A percentile compares a stretch with the other conserved stretches of the same genome.
Conservation (phyloP, 331 rosid species). For the Quercus phellos region DNA sequence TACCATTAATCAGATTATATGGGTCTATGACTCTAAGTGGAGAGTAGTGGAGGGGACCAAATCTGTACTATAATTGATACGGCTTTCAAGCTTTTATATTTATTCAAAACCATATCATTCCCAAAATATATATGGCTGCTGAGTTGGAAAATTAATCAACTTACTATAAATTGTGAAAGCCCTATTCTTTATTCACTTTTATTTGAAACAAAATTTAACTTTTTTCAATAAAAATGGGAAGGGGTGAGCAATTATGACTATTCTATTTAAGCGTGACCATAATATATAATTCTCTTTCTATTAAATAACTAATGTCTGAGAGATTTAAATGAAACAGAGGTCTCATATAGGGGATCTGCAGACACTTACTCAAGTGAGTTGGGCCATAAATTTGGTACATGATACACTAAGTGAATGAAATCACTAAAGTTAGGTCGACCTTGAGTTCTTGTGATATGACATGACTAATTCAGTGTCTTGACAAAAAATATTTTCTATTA, state of each 20-base stretch:
- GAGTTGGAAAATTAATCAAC: neutral
- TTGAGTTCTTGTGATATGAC: neutral
- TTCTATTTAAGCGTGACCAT: too few species aligned
- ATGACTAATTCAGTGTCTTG: neutral
- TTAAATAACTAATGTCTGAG: too few species aligned
- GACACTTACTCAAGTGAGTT: too few species aligned
- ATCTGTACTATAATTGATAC: slow-evolving; percentile 5
- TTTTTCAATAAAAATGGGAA: too few species aligned
- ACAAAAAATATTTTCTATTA: neutral
- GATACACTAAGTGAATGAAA: neutral
- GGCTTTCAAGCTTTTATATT: slow-evolving; percentile 7
- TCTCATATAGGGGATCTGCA: too few species aligned
- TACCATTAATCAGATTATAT: slow-evolving; percentile 1
- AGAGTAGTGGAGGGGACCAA: slow-evolving; percentile 18
- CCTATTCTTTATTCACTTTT: neutral
- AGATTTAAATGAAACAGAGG: too few species aligned
- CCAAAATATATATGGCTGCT: neutral
- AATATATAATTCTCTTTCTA: too few species aligned
- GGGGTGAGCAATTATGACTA: too few species aligned
- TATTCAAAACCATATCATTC: neutral
- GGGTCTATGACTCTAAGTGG: slow-evolving; percentile 6
- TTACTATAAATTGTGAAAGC: neutral
- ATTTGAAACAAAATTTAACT: too few species aligned
- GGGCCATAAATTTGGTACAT: neutral
- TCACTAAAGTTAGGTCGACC: neutral